These are phyloP conservation scores for Thelonectria blattea DNA, from an alignment of 2,329 filamentous ascomycete genomes.

Conservation along the genomic window DNA sequence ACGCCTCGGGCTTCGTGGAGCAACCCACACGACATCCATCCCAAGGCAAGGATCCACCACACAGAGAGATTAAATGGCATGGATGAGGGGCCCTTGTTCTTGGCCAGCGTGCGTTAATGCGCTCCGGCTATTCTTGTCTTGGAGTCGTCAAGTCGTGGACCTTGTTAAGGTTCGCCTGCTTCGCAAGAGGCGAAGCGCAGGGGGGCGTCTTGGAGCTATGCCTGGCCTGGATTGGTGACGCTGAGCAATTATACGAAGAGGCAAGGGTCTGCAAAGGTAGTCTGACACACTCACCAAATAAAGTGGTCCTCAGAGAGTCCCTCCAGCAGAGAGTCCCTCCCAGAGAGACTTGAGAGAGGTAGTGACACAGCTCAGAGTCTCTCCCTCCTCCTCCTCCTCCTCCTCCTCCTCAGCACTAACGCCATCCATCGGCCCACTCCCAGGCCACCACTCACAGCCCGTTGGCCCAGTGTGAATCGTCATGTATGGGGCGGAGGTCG, in stretches of 20 bases:
- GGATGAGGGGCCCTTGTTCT: conserved; percentile 39
- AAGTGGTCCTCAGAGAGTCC: conserved; percentile 40
- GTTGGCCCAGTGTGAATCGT: conserved; percentile 19
- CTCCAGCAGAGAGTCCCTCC: no score
- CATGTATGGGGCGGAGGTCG: conserved; percentile 21
- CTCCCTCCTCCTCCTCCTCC: conserved; percentile 17
- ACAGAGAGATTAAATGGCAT: conserved; percentile 46
- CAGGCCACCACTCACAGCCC: conserved; percentile 34
- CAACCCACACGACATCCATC: conserved; percentile 37
- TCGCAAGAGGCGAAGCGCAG: conserved; percentile 22
- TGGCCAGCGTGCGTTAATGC: conserved; percentile 45
- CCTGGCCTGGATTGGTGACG: conserved; percentile 34
- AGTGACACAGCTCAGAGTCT: conserved; percentile 30
- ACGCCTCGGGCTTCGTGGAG: conserved; percentile 48
- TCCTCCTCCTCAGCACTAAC: conserved; percentile 39
- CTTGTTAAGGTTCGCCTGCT: conserved; percentile 43
- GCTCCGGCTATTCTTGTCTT: conserved; percentile 53
- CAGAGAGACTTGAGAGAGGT: background rate
- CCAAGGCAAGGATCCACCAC: conserved; percentile 37
- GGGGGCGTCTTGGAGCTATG: conserved; percentile 1
- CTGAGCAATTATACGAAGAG: conserved; percentile 57
- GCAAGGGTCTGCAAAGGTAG: conserved; percentile 46
- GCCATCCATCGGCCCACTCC: conserved; percentile 40
- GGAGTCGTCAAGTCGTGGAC: conserved; percentile 28
- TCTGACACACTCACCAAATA: conserved; percentile 55